A percentile compares a stretch with the other conserved stretches of the same genome.
phyloP scores from a whole-genome alignment of 1,284 basidiomycete species.

The Moesziomyces sp. region DNA sequence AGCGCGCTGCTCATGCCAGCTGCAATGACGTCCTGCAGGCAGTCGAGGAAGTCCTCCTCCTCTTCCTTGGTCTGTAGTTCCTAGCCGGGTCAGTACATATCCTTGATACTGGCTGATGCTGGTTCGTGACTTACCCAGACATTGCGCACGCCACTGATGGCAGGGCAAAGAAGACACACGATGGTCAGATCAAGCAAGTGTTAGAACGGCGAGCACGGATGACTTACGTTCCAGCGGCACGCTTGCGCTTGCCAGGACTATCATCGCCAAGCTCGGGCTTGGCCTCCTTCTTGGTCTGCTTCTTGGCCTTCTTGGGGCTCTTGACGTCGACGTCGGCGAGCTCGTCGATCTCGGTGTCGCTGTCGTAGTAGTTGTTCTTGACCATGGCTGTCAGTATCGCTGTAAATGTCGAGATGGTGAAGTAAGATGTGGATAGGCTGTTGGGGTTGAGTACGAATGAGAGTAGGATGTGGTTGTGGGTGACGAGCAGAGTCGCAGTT shows the following conservation, averaged over 20 bases:
- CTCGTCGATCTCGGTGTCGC: conserved; percentile 12
- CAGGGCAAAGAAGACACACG: not conserved
- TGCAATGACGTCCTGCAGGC: not conserved
- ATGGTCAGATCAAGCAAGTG: not conserved
- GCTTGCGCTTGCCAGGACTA: conserved; percentile 6
- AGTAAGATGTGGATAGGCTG: not conserved
- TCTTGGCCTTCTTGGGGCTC: conserved; percentile 21
- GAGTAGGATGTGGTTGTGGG: too few relatives aligned
- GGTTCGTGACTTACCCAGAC: too few relatives aligned
- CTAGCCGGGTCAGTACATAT: too few relatives aligned
- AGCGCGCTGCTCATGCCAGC: conserved; percentile 2
- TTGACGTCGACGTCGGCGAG: conserved; percentile 5
- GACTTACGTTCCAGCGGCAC: conserved; percentile 1
- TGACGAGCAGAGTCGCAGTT: too few relatives aligned
- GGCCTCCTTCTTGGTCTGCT: conserved; percentile 2
- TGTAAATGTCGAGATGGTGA: not conserved
- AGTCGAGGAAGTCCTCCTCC: conserved; percentile 13
- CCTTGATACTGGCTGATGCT: too few relatives aligned
- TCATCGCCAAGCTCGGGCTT: not conserved
- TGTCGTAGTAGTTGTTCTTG: not conserved
- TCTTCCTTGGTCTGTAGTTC: conserved; percentile 17
- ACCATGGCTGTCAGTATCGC: not conserved
- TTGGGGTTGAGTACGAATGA: not conserved
- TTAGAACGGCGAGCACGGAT: too few relatives aligned
- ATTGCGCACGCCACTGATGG: too few relatives aligned